Percentiles rank a stretch among this genome's conserved stretches.
These are phyloP conservation scores for Aspergillus spinulosporus DNA, from an alignment of 2,329 filamentous ascomycete species.

Conservation along the genomic window DNA sequence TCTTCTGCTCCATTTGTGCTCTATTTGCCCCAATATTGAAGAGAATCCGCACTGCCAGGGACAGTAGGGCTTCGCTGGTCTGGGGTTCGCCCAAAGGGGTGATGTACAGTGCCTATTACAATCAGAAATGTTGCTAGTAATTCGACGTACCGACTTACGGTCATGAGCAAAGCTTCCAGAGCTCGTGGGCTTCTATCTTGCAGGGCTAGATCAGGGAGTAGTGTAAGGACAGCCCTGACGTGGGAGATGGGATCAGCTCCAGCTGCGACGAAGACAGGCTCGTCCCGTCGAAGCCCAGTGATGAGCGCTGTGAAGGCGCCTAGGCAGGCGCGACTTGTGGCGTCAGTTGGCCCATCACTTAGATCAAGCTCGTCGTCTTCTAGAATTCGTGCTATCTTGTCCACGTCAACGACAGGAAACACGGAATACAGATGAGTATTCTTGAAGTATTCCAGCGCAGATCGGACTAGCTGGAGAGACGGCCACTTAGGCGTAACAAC, in stretches of 20 bases:
- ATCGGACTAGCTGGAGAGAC: conserved; percentile 13
- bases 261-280: conserved; percentile 22
- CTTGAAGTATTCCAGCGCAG: conserved; percentile 23
- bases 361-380: neutral
- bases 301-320: conserved; percentile 29
- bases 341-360: conserved; percentile 4
- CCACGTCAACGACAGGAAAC: conserved; percentile 26
- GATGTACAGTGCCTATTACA: conserved; percentile 23
- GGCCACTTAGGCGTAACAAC: conserved; percentile 21
- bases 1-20: neutral
- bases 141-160: conserved; percentile 18
- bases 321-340: conserved; percentile 23
- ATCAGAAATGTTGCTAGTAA: neutral
- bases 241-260: conserved; percentile 26
- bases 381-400: conserved; percentile 19
- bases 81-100: conserved; percentile 27
- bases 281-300: conserved; percentile 24
- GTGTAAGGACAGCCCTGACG: conserved; percentile 17
- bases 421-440: conserved; percentile 26
- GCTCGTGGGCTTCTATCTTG: conserved; percentile 23
- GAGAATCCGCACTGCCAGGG: conserved; percentile 25
- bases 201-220: conserved; percentile 25
- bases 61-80: conserved; percentile 24
- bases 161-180: conserved; percentile 25
- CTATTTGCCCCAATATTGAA: conserved; percentile 25